A percentile compares a stretch with the other conserved stretches of the same genome.
phyloP scores from a whole-genome alignment of 495 filamentous ascomycete species.

The Parathielavia appendiculata region DNA sequence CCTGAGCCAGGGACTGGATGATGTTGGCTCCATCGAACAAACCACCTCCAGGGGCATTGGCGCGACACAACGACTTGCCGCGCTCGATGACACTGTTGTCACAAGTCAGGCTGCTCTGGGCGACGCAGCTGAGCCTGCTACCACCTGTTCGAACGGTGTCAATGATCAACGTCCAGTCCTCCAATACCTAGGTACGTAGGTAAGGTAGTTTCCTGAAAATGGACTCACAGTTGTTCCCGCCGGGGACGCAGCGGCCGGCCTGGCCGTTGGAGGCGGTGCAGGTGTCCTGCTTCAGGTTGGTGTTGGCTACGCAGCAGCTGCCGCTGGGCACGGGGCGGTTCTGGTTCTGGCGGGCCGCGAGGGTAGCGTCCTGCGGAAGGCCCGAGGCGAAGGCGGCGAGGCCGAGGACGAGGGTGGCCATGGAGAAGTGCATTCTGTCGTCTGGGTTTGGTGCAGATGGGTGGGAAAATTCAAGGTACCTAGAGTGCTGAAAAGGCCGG shows the following conservation, averaged over 20 bases:
- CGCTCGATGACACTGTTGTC: constrained; percentile 28
- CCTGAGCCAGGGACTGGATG: constrained; percentile 21
- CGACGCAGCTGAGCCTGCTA: constrained; percentile 25
- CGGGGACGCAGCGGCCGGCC: constrained; percentile 28
- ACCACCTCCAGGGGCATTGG: constrained; percentile 19
- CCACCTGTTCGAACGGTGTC: constrained; percentile 16
- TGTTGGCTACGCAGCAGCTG: constrained; percentile 31
- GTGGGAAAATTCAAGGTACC: neutral
- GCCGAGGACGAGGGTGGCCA: constrained; percentile 24
- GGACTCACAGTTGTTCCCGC: constrained; percentile 25
- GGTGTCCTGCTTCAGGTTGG: constrained; percentile 32
- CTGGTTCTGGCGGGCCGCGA: constrained; percentile 27
- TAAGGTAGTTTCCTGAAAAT: too few species aligned
- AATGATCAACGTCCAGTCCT: too few species aligned
- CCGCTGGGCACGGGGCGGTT: constrained; percentile 30
- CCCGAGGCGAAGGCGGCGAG: constrained; percentile 18
- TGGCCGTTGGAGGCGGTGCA: constrained; percentile 28
- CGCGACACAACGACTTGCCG: constrained; percentile 26
- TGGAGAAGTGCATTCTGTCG: constrained; percentile 23
- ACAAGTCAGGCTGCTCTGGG: constrained; percentile 23
- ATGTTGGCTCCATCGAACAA: constrained; percentile 24
- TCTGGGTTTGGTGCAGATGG: neutral
- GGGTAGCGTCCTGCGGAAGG: constrained; percentile 14
- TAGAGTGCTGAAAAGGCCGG: constrained; percentile 8
- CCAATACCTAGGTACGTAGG: too few species aligned